phyloP scores from a whole-genome alignment of 2,329 filamentous ascomycete species.

The Rhynchosporium graminicola region DNA sequence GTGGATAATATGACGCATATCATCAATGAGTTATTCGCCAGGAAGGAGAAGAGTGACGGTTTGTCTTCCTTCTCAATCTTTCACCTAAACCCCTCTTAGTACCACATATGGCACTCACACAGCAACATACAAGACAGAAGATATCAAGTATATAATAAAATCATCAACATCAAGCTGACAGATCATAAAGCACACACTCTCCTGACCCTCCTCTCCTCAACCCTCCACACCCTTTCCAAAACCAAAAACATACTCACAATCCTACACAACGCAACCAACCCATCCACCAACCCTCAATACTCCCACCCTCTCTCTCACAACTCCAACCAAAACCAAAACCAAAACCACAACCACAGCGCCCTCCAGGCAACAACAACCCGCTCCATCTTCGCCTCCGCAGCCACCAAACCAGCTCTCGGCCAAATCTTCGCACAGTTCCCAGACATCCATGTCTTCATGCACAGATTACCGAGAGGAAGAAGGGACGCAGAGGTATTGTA shows the following conservation, averaged over 20 bases:
- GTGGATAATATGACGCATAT: constrained; percentile 57
- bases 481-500: constrained; percentile 45
- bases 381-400: constrained; percentile 31
- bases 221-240: constrained; percentile 49
- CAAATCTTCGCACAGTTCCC: constrained; percentile 56
- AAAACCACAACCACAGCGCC: background rate
- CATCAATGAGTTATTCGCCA: constrained; percentile 54
- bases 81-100: background rate
- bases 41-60: constrained; percentile 45
- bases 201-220: constrained; percentile 50
- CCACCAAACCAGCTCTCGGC: constrained; percentile 44
- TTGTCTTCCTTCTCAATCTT: constrained; percentile 8
- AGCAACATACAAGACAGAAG: background rate
- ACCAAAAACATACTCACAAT: constrained; percentile 51
- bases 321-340: background rate
- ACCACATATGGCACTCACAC: background rate
- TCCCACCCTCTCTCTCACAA: constrained; percentile 22
- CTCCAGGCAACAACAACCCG: background rate
- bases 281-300: constrained; percentile 47
- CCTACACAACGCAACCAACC: constrained; percentile 53
- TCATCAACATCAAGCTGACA: background rate
- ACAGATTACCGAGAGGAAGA: constrained; percentile 45
- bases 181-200: constrained; percentile 47
- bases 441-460: constrained; percentile 56
- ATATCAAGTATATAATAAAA: background rate